A percentile compares a stretch with the other conserved stretches of the same genome.
phyloP scores from a whole-genome alignment of 768 basidiomycete genomes.

The Cubamyces sp. region DNA sequence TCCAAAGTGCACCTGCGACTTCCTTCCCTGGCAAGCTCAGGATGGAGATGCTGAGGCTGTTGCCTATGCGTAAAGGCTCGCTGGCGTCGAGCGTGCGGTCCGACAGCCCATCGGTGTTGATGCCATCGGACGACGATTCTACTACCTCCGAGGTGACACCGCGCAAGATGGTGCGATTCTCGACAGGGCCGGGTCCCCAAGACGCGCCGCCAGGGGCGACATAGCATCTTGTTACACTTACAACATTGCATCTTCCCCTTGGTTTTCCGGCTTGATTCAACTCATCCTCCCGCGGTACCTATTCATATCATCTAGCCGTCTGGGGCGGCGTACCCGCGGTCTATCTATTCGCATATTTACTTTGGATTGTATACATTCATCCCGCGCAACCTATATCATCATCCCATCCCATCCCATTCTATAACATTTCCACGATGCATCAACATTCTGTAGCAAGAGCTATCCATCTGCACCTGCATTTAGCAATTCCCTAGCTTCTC shows the following conservation, averaged over 20 bases:
- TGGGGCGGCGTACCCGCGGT: constrained; percentile 8
- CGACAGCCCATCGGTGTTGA: constrained; percentile 38
- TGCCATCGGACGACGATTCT: constrained; percentile 29
- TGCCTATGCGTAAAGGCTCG: constrained; percentile 40
- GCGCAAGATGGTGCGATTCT: constrained; percentile 67
- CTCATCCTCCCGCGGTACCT: background rate
- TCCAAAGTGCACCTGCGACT: constrained; percentile 27
- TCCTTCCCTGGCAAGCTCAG: constrained; percentile 41
- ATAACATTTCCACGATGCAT: background rate
- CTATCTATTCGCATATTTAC: constrained; percentile 20
- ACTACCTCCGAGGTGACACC: constrained; percentile 39
- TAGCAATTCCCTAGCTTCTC: background rate
- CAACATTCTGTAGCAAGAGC: constrained; percentile 7
- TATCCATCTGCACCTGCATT: background rate
- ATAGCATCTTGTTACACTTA: background rate
- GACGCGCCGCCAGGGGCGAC: constrained; percentile 25
- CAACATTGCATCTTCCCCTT: background rate
- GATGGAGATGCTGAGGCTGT: constrained; percentile 55
- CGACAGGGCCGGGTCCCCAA: constrained; percentile 42
- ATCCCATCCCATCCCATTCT: background rate
- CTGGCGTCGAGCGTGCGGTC: constrained; percentile 37
- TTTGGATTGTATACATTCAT: constrained; percentile 13
- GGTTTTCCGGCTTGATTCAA: constrained; percentile 5
- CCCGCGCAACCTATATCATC: constrained; percentile 12
- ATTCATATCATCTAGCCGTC: background rate